These are phyloP conservation scores for Nemophila menziesii DNA, from an alignment of 257 asterid species.

Conservation along the genomic window DNA sequence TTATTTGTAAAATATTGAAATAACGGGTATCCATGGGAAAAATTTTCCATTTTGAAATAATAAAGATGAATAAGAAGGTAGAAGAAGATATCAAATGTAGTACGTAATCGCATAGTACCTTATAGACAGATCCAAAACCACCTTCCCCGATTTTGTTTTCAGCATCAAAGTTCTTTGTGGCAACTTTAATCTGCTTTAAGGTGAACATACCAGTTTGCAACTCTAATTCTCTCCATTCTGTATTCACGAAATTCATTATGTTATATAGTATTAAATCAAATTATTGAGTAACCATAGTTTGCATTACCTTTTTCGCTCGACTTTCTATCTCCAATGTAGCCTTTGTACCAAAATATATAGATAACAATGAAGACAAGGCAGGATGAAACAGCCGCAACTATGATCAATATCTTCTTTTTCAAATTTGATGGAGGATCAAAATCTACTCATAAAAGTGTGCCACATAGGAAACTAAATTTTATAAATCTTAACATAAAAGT, in stretches of 20 bases:
- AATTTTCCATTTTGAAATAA: not conserved
- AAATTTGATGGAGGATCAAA: slow-evolving; percentile 30
- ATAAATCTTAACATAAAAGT: not conserved
- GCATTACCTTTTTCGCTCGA: slow-evolving; percentile 49
- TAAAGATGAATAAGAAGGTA: slow-evolving; percentile 1
- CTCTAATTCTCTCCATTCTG: slow-evolving; percentile 49
- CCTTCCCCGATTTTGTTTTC: slow-evolving; percentile 60
- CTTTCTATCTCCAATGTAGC: slow-evolving; percentile 16
- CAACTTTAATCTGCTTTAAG: slow-evolving; percentile 50
- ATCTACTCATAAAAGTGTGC: slow-evolving; percentile 20
- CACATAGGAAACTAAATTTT: not conserved
- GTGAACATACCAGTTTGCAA: slow-evolving; percentile 39
- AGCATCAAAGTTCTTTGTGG: slow-evolving; percentile 38
- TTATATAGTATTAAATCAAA: slow-evolving; percentile 1
- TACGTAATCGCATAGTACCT: slow-evolving; percentile 20
- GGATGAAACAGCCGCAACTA: slow-evolving; percentile 15
- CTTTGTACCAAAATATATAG: slow-evolving; percentile 26
- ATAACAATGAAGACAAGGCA: slow-evolving; percentile 19
- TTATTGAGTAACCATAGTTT: not conserved
- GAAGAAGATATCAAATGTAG: not conserved
- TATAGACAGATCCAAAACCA: slow-evolving; percentile 60
- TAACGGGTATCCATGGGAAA: too few species aligned
- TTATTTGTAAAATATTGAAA: too few species aligned
- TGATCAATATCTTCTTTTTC: slow-evolving; percentile 29
- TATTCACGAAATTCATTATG: slow-evolving; percentile 3